Evolutionary conservation across 2,329 filamentous ascomycete species (phyloP).

Genomic region (Chrysoporthe cubensis): DNA sequence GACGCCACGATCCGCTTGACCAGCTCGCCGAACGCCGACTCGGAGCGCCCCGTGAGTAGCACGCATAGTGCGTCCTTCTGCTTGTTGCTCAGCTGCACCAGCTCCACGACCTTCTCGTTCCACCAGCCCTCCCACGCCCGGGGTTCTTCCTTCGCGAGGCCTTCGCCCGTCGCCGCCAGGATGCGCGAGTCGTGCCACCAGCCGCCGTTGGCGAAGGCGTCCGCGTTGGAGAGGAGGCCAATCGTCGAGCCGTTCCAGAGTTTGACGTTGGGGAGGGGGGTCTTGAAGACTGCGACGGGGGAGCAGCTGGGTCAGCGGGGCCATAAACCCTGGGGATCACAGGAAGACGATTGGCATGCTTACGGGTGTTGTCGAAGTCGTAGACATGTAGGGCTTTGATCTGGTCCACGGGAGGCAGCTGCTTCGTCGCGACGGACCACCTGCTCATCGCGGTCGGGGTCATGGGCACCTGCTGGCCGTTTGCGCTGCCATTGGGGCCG

Average conservation of each 20-base stretch:
- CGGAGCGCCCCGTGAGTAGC: conserved; percentile 83
- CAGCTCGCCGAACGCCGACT: conserved; percentile 75
- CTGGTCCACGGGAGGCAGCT: conserved; percentile 50
- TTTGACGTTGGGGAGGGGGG: conserved; percentile 84
- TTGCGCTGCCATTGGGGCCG: conserved; percentile 5
- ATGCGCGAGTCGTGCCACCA: conserved; percentile 97
- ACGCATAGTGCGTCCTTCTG: conserved; percentile 86
- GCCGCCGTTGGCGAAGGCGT: conserved; percentile 79
- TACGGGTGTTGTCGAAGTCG: conserved; percentile 96
- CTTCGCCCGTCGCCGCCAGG: conserved; percentile 82
- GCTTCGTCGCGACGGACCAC: conserved; percentile 28
- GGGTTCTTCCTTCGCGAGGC: conserved; percentile 78
- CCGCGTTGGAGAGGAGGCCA: conserved; percentile 74
- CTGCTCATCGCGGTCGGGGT: conserved; percentile 29
- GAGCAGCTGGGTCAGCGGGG: conserved; percentile 25
- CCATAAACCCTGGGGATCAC: not conserved
- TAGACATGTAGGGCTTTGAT: conserved; percentile 89
- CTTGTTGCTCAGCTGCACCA: conserved; percentile 79
- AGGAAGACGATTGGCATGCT: conserved; percentile 38
- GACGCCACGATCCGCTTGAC: conserved; percentile 80
- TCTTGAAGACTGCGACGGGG: conserved; percentile 73
- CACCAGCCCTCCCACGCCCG: conserved; percentile 92
- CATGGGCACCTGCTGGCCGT: conserved; percentile 23
- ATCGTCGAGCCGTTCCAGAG: conserved; percentile 83
- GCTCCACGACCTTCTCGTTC: conserved; percentile 87